Base-by-base conservation (phyloP, 2,329 filamentous ascomycete species). In the Alternaria rosae region DNA sequence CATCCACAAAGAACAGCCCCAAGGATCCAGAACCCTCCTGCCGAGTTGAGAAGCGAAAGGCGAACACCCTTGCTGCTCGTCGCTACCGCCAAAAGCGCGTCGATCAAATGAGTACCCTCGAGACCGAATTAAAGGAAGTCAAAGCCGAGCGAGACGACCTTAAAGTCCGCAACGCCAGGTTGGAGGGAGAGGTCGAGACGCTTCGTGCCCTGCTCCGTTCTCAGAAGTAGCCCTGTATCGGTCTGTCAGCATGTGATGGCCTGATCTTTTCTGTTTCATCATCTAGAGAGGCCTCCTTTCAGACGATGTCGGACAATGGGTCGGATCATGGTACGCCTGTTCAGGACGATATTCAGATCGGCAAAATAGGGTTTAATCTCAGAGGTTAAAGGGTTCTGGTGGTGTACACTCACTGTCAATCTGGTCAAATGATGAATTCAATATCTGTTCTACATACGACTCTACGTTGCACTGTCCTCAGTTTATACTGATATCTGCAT, bases 51-150 rank as follows among this genome's bases (percentile, higher is more conserved):
- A 91, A 91, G 77, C 88, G 90, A 26, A 86, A 87, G 64, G 85
- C 87, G 64, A 92, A 92, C 77, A 92, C 89, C 13, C 83, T 91
- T 64, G 89, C 90, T n/a, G 90, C 90, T 28, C 85, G 88, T 64
- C 88, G 89, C 64, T 92, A 91, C 74, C 87, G 90, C 25, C 89
- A 92, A 75, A 90, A 90, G 76, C 87, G 89, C 47, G 83, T 91
- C 32, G 89, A 92, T 69, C 87, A 88, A 64, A 86, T 91, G 76
- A 80, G 79, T 25, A 85, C 87, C 63, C 82, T 92, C 30, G 89
- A 92, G 76, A 76, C 80, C 9, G 84, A 86, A 20, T 79, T 92
- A 43, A 84, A 84, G 48, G 83, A 85, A 44, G 84, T 89, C 72
- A 86, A 85, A 61, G 77, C 83, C 50, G 89, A 92, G 72, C 80